Evolutionary conservation across 495 filamentous ascomycete species (phyloP).

Genomic region (Bacidia rubella): DNA sequence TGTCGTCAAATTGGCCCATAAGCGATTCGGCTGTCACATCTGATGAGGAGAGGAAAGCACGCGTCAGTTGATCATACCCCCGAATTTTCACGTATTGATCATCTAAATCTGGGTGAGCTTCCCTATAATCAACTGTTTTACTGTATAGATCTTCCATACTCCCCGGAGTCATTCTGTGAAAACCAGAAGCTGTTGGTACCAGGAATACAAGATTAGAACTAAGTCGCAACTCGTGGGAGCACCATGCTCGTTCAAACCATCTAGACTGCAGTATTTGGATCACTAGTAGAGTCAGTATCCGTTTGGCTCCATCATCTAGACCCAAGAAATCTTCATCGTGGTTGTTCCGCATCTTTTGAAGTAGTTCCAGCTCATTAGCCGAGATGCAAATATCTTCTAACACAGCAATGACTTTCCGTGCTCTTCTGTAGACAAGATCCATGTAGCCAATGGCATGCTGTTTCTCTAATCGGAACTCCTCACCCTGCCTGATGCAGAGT

Average conservation of each 20-base stretch:
- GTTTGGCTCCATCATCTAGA: too few species aligned
- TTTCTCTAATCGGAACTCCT: slow-evolving; percentile 1
- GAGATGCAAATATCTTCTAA: slow-evolving; percentile 9
- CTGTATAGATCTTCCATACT: background rate
- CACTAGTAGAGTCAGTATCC: background rate
- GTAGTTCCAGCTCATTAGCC: background rate
- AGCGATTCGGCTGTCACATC: background rate
- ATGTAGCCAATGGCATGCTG: slow-evolving; percentile 2
- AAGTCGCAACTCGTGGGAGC: slow-evolving; percentile 5
- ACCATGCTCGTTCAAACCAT: slow-evolving; percentile 7
- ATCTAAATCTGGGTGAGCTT: background rate
- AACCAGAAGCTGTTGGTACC: background rate
- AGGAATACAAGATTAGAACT: background rate
- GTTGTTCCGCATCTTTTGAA: background rate
- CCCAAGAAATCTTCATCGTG: background rate
- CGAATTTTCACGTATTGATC: background rate
- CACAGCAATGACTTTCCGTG: slow-evolving; percentile 1
- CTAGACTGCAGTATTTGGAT: background rate
- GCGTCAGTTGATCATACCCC: background rate
- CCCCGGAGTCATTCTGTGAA: background rate
- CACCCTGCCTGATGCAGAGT: slow-evolving; percentile 2
- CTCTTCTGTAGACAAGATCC: slow-evolving; percentile 6
- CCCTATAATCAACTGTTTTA: background rate
- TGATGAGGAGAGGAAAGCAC: background rate
- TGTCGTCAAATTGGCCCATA: background rate